Evolutionary conservation across 768 basidiomycete species (phyloP).

Genomic region (Pilatotrama ljubarskyi): DNA sequence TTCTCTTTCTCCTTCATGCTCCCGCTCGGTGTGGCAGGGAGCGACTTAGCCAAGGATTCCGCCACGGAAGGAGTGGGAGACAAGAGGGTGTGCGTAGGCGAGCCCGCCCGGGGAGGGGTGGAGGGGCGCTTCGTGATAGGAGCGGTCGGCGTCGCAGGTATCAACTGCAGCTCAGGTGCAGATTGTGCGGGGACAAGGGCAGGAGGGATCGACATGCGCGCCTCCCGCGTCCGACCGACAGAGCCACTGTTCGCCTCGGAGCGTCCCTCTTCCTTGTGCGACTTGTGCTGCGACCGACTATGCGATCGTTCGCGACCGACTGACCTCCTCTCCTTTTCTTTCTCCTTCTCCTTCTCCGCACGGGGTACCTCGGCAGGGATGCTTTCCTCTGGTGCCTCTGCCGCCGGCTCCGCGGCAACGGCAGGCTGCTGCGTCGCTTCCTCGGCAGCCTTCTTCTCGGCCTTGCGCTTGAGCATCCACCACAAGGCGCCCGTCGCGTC

Average conservation of each 20-base stretch:
- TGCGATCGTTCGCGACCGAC: conserved; percentile 14
- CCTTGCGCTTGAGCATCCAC: conserved; percentile 93
- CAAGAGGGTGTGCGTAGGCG: conserved; percentile 37
- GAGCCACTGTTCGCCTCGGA: conserved; percentile 1
- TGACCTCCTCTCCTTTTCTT: neutral
- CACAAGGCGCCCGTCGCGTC: conserved; percentile 89
- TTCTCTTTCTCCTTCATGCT: conserved; percentile 59
- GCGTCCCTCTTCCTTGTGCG: conserved; percentile 4
- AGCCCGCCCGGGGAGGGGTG: conserved; percentile 52
- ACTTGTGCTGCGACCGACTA: conserved; percentile 3
- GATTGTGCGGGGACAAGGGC: conserved; percentile 37
- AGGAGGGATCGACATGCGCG: conserved; percentile 22
- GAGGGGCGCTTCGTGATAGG: conserved; percentile 39
- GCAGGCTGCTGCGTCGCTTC: conserved; percentile 32
- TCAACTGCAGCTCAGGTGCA: conserved; percentile 66
- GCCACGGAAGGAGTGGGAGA: conserved; percentile 61
- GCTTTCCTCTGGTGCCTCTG: neutral
- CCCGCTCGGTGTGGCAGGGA: conserved; percentile 69
- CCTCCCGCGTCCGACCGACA: conserved; percentile 8
- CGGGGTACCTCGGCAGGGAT: neutral
- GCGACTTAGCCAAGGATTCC: conserved; percentile 52
- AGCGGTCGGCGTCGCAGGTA: conserved; percentile 75
- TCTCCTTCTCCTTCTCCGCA: neutral
- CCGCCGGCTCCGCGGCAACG: conserved; percentile 24
- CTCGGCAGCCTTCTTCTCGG: conserved; percentile 57